Evolutionary conservation across 2,329 filamentous ascomycete species (phyloP).

Genomic region (Talaromyces pinophilus): DNA sequence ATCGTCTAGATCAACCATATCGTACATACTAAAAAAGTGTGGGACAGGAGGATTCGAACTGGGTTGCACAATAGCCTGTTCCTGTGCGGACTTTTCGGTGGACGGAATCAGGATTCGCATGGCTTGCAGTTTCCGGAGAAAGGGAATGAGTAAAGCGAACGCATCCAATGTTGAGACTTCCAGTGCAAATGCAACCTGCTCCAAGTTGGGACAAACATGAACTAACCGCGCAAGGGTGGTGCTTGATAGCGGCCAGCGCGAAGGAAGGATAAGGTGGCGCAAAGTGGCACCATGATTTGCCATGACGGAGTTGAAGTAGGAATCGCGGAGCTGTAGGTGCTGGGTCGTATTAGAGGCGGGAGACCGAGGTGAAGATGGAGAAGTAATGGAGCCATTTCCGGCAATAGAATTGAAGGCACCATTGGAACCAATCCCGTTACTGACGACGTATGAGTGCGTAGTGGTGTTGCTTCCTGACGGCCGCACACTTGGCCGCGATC

Average conservation of each 20-base stretch:
- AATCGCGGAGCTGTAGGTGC: conserved; percentile 35
- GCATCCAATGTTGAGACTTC: conserved; percentile 44
- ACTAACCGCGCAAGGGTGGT: conserved; percentile 54
- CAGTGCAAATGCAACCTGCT: conserved; percentile 59
- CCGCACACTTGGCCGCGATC: conserved; percentile 35
- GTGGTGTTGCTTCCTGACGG: conserved; percentile 33
- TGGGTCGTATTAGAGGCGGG: conserved; percentile 8
- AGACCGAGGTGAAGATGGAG: conserved; percentile 24
- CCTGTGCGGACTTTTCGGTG: conserved; percentile 9
- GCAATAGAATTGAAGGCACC: conserved; percentile 28
- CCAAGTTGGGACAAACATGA: conserved; percentile 57
- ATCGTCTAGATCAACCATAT: conserved; percentile 43
- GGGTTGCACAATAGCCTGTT: neutral
- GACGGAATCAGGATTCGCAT: conserved; percentile 44
- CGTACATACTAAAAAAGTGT: conserved; percentile 25
- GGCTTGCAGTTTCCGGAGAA: conserved; percentile 43
- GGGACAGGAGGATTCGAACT: neutral
- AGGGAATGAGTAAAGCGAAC: conserved; percentile 42
- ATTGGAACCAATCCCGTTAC: neutral
- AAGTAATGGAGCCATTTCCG: conserved; percentile 26
- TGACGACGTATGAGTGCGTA: conserved; percentile 31
- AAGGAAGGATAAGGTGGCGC: conserved; percentile 58
- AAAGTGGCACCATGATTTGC: conserved; percentile 54
- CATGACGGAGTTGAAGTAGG: conserved; percentile 56
- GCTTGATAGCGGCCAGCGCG: conserved; percentile 56